Conservation (phyloP, 805 yeast genomes). For the Millerozyma acaciae region DNA sequence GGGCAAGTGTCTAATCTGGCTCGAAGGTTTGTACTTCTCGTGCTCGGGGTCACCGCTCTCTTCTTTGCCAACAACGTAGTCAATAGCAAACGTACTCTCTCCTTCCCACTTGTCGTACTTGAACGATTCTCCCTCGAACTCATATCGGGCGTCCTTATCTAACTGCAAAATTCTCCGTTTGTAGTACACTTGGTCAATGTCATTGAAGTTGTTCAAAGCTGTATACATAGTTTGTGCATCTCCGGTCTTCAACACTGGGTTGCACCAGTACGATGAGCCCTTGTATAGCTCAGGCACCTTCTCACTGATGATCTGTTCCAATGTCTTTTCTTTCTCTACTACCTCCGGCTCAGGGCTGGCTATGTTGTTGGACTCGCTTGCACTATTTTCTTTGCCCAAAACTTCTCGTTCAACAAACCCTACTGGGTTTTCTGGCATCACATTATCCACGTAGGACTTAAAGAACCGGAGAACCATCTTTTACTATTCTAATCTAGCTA, state of each 20-base stretch:
- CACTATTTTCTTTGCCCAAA: slow-evolving; percentile 4
- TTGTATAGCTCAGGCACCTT: slow-evolving; percentile 39
- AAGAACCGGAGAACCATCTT: slow-evolving; percentile 11
- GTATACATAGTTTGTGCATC: slow-evolving; percentile 49
- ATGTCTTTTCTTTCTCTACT: slow-evolving; percentile 10
- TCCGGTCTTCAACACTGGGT: slow-evolving; percentile 47
- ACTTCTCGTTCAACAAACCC: slow-evolving; percentile 12
- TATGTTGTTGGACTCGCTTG: too few relatives aligned
- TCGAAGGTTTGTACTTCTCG: slow-evolving; percentile 33
- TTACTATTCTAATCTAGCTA: not conserved
- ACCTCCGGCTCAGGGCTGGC: slow-evolving; percentile 7
- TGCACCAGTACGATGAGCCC: slow-evolving; percentile 37
- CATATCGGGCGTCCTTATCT: slow-evolving; percentile 15
- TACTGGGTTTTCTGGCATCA: slow-evolving; percentile 22
- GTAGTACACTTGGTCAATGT: slow-evolving; percentile 40
- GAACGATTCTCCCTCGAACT: slow-evolving; percentile 23
- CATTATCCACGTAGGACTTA: slow-evolving; percentile 22
- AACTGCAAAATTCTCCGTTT: slow-evolving; percentile 40
- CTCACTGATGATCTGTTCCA: slow-evolving; percentile 31
- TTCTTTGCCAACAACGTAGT: slow-evolving; percentile 32
- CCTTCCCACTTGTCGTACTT: slow-evolving; percentile 41
- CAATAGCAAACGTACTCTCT: slow-evolving; percentile 46
- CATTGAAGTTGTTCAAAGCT: slow-evolving; percentile 40
- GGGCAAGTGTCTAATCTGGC: slow-evolving; percentile 55
- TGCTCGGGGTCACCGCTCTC: slow-evolving; percentile 15